Evolutionary conservation across 768 basidiomycete genomes (phyloP).

Genomic region (Chalciporus piperatus): DNA sequence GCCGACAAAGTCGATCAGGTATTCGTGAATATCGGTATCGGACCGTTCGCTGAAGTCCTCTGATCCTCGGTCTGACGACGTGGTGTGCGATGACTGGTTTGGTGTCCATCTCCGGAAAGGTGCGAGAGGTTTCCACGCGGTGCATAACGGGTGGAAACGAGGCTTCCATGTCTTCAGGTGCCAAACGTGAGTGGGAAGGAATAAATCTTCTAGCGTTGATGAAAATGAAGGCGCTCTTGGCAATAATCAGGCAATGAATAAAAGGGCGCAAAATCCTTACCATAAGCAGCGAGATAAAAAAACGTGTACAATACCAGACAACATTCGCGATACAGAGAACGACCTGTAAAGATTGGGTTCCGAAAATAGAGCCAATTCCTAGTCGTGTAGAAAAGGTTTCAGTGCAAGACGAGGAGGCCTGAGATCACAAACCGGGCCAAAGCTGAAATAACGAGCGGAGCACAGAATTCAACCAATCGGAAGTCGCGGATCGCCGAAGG

Average conservation of each 20-base stretch:
- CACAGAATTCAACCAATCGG: slow-evolving; percentile 23
- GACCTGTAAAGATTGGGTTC: slow-evolving; percentile 28
- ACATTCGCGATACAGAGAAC: slow-evolving; percentile 22
- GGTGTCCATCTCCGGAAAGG: slow-evolving; percentile 1
- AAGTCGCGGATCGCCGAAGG: slow-evolving; percentile 20
- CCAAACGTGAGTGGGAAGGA: neutral
- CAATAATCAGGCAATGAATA: slow-evolving; percentile 5
- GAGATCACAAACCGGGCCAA: slow-evolving; percentile 25
- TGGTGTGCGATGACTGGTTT: slow-evolving; percentile 5
- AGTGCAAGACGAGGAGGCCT: neutral
- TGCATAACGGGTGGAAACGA: neutral
- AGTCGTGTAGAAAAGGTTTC: neutral
- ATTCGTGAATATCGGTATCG: slow-evolving; percentile 42
- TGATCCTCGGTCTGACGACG: neutral
- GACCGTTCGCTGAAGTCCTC: slow-evolving; percentile 7
- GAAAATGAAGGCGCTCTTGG: slow-evolving; percentile 37
- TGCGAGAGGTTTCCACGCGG: neutral
- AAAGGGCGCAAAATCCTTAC: slow-evolving; percentile 29
- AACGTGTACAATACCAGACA: slow-evolving; percentile 32
- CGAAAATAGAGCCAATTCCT: slow-evolving; percentile 19
- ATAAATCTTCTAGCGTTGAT: slow-evolving; percentile 27
- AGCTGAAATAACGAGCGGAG: slow-evolving; percentile 11
- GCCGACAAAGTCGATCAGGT: slow-evolving; percentile 44
- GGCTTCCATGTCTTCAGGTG: neutral
- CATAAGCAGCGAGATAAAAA: slow-evolving; percentile 39